Evolutionary conservation across 2,329 filamentous ascomycete species (phyloP).

Genomic region (Chaetomium sp.): DNA sequence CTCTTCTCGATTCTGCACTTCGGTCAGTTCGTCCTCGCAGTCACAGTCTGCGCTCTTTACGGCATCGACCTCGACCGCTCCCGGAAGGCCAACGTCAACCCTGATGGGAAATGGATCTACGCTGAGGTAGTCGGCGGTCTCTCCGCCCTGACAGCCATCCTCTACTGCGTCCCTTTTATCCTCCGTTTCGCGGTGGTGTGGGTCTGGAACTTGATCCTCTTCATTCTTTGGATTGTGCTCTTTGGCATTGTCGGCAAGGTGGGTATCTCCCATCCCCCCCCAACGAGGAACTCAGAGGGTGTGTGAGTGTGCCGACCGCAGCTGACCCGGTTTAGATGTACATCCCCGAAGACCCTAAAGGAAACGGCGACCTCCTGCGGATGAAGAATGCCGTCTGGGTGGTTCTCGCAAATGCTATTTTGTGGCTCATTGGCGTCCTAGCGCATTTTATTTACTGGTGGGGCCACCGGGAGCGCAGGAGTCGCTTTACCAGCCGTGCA

Average conservation of each 20-base stretch:
- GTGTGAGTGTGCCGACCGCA: neutral
- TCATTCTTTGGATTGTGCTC: constrained; percentile 76
- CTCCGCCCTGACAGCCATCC: constrained; percentile 62
- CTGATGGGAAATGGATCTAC: constrained; percentile 73
- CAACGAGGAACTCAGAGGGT: too few species aligned
- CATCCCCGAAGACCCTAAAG: constrained; percentile 68
- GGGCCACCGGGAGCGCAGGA: constrained; percentile 53
- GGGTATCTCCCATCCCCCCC: constrained; percentile 26
- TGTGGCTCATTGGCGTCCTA: constrained; percentile 71
- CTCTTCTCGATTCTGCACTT: constrained; percentile 68
- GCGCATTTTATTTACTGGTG: constrained; percentile 62
- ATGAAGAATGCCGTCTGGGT: constrained; percentile 92
- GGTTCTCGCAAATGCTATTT: constrained; percentile 70
- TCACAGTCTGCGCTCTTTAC: constrained; percentile 79
- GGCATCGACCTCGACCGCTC: constrained; percentile 66
- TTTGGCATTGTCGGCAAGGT: constrained; percentile 81
- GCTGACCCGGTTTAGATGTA: constrained; percentile 56
- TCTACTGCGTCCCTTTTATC: constrained; percentile 68
- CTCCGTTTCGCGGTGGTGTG: constrained; percentile 58
- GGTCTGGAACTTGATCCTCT: constrained; percentile 70
- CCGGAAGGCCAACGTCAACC: constrained; percentile 50
- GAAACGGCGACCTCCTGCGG: constrained; percentile 63
- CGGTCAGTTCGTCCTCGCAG: constrained; percentile 72
- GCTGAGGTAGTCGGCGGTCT: constrained; percentile 71
- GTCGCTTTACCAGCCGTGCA: constrained; percentile 62